phyloP scores from a whole-genome alignment of 306 rosid species.

The Trifolium subterraneum region DNA sequence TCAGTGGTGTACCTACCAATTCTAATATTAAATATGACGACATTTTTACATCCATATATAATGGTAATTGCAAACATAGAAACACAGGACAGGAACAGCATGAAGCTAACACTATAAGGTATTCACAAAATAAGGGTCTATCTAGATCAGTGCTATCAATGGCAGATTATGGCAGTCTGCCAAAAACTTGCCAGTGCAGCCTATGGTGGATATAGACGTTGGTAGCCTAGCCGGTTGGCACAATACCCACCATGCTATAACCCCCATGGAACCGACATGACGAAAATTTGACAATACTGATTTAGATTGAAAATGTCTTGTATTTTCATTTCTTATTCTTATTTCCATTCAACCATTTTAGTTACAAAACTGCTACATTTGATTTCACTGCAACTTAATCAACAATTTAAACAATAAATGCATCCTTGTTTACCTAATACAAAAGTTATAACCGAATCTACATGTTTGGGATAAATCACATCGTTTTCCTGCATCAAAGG shows the following conservation, averaged over 20 bases:
- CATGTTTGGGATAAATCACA: constrained; percentile 38
- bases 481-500: constrained; percentile 63
- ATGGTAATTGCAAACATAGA: constrained; percentile 4
- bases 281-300: not conserved
- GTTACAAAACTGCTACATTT: not conserved
- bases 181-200: not conserved
- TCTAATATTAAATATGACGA: constrained; percentile 35
- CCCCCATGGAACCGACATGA: not conserved
- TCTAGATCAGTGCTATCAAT: not conserved
- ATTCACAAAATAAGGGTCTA: not conserved
- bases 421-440: constrained; percentile 75
- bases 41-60: constrained; percentile 6
- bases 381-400: constrained; percentile 14
- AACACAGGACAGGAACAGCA: not conserved
- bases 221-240: not conserved
- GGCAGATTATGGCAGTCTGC: not conserved
- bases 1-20: constrained; percentile 9
- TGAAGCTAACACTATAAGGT: not conserved
- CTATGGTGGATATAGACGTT: not conserved
- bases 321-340: constrained; percentile 16
- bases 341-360: not conserved
- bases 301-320: not conserved
- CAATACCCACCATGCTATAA: not conserved
- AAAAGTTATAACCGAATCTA: constrained; percentile 64
- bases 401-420: constrained; percentile 10